These are phyloP conservation scores for Edaphochlamys debaryana DNA, from an alignment of 139 green algal species.

Conservation along the genomic window DNA sequence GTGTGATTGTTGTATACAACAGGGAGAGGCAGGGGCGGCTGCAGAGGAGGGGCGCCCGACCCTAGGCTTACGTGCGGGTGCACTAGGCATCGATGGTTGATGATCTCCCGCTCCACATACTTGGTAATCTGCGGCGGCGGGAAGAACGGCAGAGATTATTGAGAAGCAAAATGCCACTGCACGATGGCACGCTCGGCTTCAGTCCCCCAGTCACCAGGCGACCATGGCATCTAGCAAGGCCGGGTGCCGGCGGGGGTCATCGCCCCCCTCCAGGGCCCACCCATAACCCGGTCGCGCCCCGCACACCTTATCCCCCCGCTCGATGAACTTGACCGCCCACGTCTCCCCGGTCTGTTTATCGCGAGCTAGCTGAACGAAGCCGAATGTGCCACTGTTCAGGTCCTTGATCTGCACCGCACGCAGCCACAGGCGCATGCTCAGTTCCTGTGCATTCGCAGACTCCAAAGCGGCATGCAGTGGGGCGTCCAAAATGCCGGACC, in stretches of 20 bases:
- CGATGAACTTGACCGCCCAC: constrained; percentile 75
- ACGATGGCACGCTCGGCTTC: no score
- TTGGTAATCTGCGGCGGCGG: constrained; percentile 82
- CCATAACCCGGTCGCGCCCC: no score
- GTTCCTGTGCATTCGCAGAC: no score
- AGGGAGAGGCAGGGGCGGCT: no score
- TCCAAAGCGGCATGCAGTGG: no score
- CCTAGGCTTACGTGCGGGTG: constrained; percentile 96
- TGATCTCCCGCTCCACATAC: constrained; percentile 97
- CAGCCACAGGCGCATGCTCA: background rate
- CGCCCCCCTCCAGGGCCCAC: background rate
- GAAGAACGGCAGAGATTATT: no score
- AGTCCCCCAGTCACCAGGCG: no score
- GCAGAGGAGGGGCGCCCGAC: no score
- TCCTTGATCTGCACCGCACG: constrained; percentile 56
- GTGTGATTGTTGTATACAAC: no score
- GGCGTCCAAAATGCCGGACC: no score
- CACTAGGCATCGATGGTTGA: constrained; percentile 94
- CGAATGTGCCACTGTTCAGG: constrained; percentile 89
- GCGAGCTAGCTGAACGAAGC: constrained; percentile 87
- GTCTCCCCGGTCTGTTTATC: constrained; percentile 80
- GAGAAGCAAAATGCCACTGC: no score
- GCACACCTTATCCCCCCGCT: constrained; percentile 64
- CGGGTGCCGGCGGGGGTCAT: background rate
- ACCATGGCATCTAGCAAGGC: no score